Evolutionary conservation across 2,329 filamentous ascomycete species (phyloP).

Genomic region (Aureobasidium namibiae): DNA sequence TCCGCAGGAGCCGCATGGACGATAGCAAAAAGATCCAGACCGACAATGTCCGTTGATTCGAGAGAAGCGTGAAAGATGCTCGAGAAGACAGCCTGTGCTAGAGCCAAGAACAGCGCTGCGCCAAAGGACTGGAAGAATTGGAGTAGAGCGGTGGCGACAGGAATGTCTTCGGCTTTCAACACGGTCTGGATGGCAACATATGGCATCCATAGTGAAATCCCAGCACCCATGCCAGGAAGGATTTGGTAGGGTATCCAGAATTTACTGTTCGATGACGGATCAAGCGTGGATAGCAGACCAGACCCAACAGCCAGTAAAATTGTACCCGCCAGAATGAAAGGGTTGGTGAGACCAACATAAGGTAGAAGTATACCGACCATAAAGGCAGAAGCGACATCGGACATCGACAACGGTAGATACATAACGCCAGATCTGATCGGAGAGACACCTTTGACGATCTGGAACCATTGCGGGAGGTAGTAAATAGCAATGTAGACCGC

Average conservation of each 20-base stretch:
- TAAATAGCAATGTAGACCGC: constrained; percentile 32
- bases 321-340: constrained; percentile 36
- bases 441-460: constrained; percentile 39
- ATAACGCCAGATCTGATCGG: constrained; percentile 39
- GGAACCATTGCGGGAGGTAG: constrained; percentile 35
- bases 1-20: background rate
- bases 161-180: constrained; percentile 34
- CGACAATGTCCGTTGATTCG: background rate
- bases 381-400: constrained; percentile 37
- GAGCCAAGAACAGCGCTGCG: background rate
- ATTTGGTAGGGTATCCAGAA: constrained; percentile 34
- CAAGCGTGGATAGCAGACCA: constrained; percentile 38
- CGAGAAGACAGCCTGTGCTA: background rate
- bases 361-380: constrained; percentile 34
- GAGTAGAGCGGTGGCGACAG: constrained; percentile 25
- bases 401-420: constrained; percentile 30
- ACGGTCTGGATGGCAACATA: constrained; percentile 40
- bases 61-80: background rate
- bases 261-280: constrained; percentile 29
- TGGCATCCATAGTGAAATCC: constrained; percentile 41
- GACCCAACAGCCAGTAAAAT: constrained; percentile 39
- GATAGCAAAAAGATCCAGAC: background rate
- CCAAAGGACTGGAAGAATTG: constrained; percentile 7
- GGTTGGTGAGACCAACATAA: constrained; percentile 40
- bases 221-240: constrained; percentile 34